Evolutionary conservation across 176 grass and related monocot genomes (phyloP).

Genomic region (Typha latifolia): DNA sequence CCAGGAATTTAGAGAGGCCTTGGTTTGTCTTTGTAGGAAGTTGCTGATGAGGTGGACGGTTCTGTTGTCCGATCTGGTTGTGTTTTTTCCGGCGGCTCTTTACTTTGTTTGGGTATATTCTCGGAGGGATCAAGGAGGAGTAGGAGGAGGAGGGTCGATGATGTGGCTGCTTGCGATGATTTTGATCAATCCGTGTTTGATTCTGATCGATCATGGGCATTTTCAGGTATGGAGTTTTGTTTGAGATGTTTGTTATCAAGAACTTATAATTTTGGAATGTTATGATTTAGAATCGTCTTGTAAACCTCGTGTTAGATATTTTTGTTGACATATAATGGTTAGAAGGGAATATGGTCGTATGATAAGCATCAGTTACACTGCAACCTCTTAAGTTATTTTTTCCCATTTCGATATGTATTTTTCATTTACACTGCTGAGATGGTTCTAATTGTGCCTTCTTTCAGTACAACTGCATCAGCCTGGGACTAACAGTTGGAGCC

Average conservation of each 20-base stretch:
- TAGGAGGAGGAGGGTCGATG: constrained; percentile 10
- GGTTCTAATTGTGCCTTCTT: neutral
- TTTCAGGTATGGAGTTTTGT: constrained; percentile 49
- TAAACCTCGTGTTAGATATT: too few species aligned
- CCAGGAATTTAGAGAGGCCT: neutral
- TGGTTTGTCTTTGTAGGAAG: constrained; percentile 43
- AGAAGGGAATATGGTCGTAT: too few species aligned
- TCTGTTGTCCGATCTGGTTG: constrained; percentile 54
- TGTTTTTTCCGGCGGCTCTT: constrained; percentile 63
- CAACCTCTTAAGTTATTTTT: too few species aligned
- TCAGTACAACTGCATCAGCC: constrained; percentile 93
- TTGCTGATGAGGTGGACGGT: constrained; percentile 85
- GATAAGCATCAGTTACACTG: too few species aligned
- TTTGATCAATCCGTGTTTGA: constrained; percentile 62
- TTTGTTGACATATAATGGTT: too few species aligned
- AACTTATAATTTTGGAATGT: neutral
- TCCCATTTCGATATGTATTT: neutral
- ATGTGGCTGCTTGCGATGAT: constrained; percentile 73
- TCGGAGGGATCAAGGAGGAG: constrained; percentile 16
- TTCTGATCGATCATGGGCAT: constrained; percentile 88
- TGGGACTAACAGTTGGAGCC: constrained; percentile 68
- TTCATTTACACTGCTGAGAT: neutral
- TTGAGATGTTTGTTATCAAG: neutral
- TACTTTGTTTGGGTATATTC: constrained; percentile 65
- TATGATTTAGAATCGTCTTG: too few species aligned